Evolutionary conservation across 345 rosid species (phyloP).

Genomic region (Rhodomyrtus tomentosa): DNA sequence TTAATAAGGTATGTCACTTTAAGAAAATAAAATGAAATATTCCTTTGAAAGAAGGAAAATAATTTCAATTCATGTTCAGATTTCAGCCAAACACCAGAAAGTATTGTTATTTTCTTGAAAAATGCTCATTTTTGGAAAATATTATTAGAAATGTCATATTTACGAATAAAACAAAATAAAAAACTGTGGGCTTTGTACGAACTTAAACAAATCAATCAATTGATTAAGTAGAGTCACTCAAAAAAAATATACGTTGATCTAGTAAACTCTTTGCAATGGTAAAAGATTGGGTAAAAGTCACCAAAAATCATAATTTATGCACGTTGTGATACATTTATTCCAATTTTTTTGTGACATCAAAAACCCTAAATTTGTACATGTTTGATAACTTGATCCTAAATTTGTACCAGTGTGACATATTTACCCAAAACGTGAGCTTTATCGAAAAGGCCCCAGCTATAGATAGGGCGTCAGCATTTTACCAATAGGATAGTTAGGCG

Average conservation of each 20-base stretch:
- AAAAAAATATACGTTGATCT: not conserved
- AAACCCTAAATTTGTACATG: no score
- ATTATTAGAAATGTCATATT: not conserved
- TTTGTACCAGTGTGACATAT: no score
- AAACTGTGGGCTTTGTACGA: not conserved
- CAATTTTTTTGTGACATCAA: no score
- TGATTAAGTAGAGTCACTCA: not conserved
- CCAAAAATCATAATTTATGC: no score
- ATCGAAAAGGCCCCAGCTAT: no score
- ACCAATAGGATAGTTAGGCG: no score
- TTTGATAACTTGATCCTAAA: no score
- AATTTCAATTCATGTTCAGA: not conserved
- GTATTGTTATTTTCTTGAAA: not conserved
- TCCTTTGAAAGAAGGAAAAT: not conserved
- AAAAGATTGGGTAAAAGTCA: no score
- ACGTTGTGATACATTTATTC: no score
- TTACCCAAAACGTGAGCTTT: no score
- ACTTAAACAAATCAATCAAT: not conserved
- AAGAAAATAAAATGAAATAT: not conserved
- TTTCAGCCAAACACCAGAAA: not conserved
- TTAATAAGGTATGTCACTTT: fast-evolving
- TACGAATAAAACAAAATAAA: fast-evolving
- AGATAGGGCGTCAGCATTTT: no score
- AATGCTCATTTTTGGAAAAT: not conserved
- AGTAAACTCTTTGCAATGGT: not conserved